These are phyloP conservation scores for Fusarium pseudonygamai DNA, from an alignment of 2,329 filamentous ascomycete species.

Conservation along the genomic window DNA sequence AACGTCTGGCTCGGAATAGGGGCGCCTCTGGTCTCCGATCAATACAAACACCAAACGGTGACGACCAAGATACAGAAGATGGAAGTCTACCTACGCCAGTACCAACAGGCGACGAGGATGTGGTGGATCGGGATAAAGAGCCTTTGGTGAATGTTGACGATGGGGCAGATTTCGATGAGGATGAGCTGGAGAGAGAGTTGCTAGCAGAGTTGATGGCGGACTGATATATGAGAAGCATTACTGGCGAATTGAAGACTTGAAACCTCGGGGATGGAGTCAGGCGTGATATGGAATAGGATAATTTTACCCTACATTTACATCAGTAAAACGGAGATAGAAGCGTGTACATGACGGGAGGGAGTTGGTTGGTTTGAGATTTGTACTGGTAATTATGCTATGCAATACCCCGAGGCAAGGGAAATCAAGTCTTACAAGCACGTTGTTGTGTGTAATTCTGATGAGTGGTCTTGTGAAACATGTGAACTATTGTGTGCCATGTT, in stretches of 20 bases:
- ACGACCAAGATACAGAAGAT: constrained; percentile 46
- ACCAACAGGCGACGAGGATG: constrained; percentile 48
- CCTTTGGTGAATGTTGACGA: constrained; percentile 42
- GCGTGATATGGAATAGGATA: neutral
- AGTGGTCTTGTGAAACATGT: neutral
- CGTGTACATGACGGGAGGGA: constrained; percentile 11
- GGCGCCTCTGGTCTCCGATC: constrained; percentile 59
- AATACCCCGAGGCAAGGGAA: constrained; percentile 27
- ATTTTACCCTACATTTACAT: neutral
- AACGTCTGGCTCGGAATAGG: constrained; percentile 56
- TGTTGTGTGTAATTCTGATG: neutral
- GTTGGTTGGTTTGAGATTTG: constrained; percentile 3
- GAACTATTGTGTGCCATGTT: neutral
- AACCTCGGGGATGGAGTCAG: constrained; percentile 2
- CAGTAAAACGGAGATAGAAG: constrained; percentile 18
- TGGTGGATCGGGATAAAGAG: constrained; percentile 44
- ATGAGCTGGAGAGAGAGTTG: constrained; percentile 71
- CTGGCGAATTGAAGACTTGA: constrained; percentile 50
- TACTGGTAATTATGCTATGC: neutral
- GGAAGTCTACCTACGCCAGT: constrained; percentile 54
- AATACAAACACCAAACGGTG: constrained; percentile 53
- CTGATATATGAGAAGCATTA: constrained; percentile 58
- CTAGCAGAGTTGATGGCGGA: constrained; percentile 65
- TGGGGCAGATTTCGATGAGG: constrained; percentile 58
- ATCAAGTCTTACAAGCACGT: constrained; percentile 14